phyloP scores from a whole-genome alignment of 192 early-diverging fungal species.

The Linnemannia schmuckeri region DNA sequence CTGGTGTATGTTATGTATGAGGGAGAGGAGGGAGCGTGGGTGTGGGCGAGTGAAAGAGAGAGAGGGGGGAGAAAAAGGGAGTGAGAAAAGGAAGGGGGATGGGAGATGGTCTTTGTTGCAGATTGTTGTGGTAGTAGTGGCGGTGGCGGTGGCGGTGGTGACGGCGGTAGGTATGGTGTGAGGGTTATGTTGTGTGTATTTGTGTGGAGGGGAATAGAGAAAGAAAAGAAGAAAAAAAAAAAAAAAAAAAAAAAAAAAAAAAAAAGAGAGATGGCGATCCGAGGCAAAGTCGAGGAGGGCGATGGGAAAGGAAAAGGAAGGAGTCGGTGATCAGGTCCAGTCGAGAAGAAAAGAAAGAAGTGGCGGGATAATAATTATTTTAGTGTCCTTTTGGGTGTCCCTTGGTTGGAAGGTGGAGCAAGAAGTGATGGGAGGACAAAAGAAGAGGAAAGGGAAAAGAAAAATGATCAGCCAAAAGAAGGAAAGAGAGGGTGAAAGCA shows the following conservation, averaged over 20 bases:
- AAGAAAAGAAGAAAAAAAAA: background rate
- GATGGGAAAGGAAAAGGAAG: background rate
- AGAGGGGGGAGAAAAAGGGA: background rate
- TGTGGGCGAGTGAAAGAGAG: background rate
- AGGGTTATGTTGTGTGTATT: background rate
- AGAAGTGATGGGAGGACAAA: background rate
- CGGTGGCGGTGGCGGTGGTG: background rate
- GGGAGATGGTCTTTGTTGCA: background rate
- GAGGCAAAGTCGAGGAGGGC: slow-evolving; percentile 1
- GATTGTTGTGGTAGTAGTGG: background rate
- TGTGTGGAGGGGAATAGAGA: background rate
- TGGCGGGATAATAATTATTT: background rate
- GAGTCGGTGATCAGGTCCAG: background rate
- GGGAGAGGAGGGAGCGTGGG: background rate
- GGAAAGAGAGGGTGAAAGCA: background rate
- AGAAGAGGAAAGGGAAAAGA: no score
- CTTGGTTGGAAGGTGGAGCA: background rate
- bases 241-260: background rate
- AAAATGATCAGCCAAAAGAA: background rate
- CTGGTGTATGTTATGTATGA: slow-evolving; percentile 2
- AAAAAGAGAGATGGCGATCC: background rate
- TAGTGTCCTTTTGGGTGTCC: background rate
- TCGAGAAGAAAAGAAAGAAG: background rate
- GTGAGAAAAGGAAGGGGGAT: background rate
- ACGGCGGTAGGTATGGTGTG: background rate